These are phyloP conservation scores for Hemileia vastatrix DNA, from an alignment of 1,284 basidiomycete genomes.

Conservation along the genomic window DNA sequence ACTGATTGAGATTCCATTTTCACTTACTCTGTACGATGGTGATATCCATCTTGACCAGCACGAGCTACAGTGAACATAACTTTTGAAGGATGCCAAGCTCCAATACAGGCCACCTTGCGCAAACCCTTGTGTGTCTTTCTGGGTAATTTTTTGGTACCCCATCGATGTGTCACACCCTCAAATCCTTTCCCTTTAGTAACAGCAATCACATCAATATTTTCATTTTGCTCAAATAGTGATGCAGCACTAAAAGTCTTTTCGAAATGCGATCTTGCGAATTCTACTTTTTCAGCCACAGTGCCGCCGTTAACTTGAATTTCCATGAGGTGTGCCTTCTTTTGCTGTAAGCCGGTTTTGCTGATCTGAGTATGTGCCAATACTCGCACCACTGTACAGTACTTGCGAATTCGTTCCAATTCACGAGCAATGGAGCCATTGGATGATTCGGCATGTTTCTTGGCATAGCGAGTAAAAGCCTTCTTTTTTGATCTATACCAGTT, in stretches of 20 bases:
- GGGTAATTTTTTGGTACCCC: slow-evolving; percentile 98
- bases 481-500: slow-evolving; percentile 99
- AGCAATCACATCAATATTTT: slow-evolving; percentile 92
- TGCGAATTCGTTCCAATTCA: slow-evolving; percentile 98
- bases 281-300: slow-evolving; percentile 92
- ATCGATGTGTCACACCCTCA: slow-evolving; percentile 98
- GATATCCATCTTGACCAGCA: slow-evolving; percentile 99
- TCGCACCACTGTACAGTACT: slow-evolving; percentile 99
- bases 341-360: slow-evolving; percentile 89
- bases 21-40: slow-evolving; percentile 69
- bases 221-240: slow-evolving; percentile 89
- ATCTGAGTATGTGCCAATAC: slow-evolving; percentile 96
- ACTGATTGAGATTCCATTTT: no score
- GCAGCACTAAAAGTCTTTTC: slow-evolving; percentile 89
- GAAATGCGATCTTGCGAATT: slow-evolving; percentile 87
- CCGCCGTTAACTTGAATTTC: slow-evolving; percentile 99
- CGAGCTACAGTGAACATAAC: slow-evolving; percentile 99
- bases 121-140: slow-evolving; percentile 99
- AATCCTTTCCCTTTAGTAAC: slow-evolving; percentile 99
- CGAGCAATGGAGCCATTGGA: slow-evolving; percentile 76
- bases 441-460: slow-evolving; percentile 77
- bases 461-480: slow-evolving; percentile 85
- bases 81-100: slow-evolving; percentile 91
- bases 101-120: slow-evolving; percentile 99
- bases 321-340: slow-evolving; percentile 99